These are phyloP conservation scores for Leishmania arabica DNA, from an alignment of 208 protist species.

Conservation along the genomic window DNA sequence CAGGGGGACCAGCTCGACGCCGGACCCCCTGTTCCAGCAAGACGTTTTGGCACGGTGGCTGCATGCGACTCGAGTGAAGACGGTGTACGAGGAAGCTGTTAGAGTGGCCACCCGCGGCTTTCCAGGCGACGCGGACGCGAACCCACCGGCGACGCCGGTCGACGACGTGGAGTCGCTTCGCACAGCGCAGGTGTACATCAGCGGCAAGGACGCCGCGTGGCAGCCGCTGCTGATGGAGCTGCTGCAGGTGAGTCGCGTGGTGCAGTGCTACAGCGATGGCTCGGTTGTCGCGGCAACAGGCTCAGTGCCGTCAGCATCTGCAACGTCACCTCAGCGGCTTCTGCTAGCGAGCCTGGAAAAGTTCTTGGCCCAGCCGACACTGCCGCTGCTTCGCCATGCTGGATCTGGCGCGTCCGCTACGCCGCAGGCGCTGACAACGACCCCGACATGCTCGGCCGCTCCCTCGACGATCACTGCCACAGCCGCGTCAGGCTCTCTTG, in stretches of 20 bases:
- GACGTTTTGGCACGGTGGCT: slow-evolving; percentile 9
- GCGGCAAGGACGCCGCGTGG: slow-evolving; percentile 73
- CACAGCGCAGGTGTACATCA: slow-evolving; percentile 57
- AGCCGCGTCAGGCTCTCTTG: not conserved
- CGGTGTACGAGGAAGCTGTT: slow-evolving; percentile 20
- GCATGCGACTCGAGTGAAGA: slow-evolving; percentile 9
- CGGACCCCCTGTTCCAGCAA: slow-evolving; percentile 17
- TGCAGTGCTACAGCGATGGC: slow-evolving; percentile 77
- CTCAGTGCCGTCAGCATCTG: not conserved
- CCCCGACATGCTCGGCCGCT: not conserved
- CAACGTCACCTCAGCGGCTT: slow-evolving; percentile 29
- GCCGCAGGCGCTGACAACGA: not conserved
- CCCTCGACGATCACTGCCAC: not conserved
- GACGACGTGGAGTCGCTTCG: slow-evolving; percentile 45
- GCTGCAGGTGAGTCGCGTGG: slow-evolving; percentile 53
- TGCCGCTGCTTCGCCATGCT: slow-evolving; percentile 12
- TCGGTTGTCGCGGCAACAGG: slow-evolving; percentile 1
- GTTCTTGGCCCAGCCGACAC: slow-evolving; percentile 31
- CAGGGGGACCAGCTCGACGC: not conserved
- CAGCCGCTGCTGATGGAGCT: slow-evolving; percentile 75
- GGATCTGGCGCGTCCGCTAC: not conserved
- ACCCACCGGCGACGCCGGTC: slow-evolving; percentile 8
- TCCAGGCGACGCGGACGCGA: not conserved
- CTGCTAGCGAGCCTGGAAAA: slow-evolving; percentile 38
- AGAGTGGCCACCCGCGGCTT: not conserved